Conservation (phyloP, 768 basidiomycete genomes). For the Amanita exitialis region DNA sequence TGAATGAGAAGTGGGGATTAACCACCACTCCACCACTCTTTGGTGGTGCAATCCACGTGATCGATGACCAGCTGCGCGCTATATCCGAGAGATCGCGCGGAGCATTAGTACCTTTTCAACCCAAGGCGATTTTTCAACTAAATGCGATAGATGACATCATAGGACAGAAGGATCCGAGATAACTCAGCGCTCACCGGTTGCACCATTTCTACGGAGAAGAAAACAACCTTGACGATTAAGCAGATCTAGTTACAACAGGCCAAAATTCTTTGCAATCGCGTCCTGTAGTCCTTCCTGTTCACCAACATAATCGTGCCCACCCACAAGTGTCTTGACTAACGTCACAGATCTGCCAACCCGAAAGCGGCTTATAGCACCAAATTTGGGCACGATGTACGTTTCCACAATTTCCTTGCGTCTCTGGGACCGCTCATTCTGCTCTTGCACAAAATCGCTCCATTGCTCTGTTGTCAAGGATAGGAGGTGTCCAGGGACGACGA, state of each 20-base stretch:
- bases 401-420: constrained; percentile 35
- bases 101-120: too few relatives aligned
- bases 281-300: constrained; percentile 69
- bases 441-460: constrained; percentile 32
- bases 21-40: too few relatives aligned
- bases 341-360: constrained; percentile 37
- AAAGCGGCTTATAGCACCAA: constrained; percentile 45
- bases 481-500: constrained; percentile 19
- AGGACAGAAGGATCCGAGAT: too few relatives aligned
- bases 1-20: not conserved
- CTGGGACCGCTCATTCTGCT: constrained; percentile 27
- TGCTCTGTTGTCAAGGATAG: constrained; percentile 22
- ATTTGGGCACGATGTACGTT: constrained; percentile 35
- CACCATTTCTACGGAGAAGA: too few relatives aligned
- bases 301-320: constrained; percentile 54
- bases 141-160: not conserved
- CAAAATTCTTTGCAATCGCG: constrained; percentile 34
- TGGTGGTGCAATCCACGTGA: not conserved
- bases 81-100: too few relatives aligned
- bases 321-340: constrained; percentile 51
- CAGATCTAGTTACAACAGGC: constrained; percentile 9
- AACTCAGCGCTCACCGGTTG: too few relatives aligned
- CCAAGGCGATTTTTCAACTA: too few relatives aligned
- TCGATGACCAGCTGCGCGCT: too few relatives aligned
- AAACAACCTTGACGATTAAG: too few relatives aligned